phyloP scores from a whole-genome alignment of 768 basidiomycete species.

The Dendrothele bispora region DNA sequence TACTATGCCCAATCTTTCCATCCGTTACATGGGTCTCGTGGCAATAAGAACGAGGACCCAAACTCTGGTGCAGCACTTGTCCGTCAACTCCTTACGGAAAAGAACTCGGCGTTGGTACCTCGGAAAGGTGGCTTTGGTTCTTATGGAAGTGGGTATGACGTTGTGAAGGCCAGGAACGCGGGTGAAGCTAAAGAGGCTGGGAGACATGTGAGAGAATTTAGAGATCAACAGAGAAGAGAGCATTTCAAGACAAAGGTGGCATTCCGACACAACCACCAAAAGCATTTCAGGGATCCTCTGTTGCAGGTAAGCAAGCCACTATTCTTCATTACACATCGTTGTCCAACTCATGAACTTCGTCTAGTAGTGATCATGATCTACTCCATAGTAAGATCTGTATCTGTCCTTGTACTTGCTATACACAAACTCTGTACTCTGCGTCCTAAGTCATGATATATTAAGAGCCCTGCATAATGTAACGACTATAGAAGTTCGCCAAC shows the following conservation, averaged over 20 bases:
- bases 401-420: no score
- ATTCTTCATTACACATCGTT: no score
- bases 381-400: no score
- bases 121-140: slow-evolving; percentile 85
- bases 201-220: slow-evolving; percentile 79
- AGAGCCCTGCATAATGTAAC: no score
- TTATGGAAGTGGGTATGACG: slow-evolving; percentile 76
- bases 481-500: no score
- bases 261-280: slow-evolving; percentile 82
- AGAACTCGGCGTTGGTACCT: slow-evolving; percentile 83
- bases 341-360: no score
- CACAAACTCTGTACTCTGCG: no score
- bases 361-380: no score
- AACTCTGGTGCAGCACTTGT: slow-evolving; percentile 78
- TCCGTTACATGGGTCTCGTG: slow-evolving; percentile 34
- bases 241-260: slow-evolving; percentile 84
- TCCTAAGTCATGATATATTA: no score
- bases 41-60: slow-evolving; percentile 52
- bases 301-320: no score
- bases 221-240: slow-evolving; percentile 77
- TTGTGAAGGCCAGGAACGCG: slow-evolving; percentile 88
- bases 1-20: slow-evolving; percentile 87
- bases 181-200: slow-evolving; percentile 95
- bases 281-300: slow-evolving; percentile 84
- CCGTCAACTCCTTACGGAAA: slow-evolving; percentile 75